phyloP scores from a whole-genome alignment of 2,329 filamentous ascomycete species.

The Arthrobotrys musiformis region DNA sequence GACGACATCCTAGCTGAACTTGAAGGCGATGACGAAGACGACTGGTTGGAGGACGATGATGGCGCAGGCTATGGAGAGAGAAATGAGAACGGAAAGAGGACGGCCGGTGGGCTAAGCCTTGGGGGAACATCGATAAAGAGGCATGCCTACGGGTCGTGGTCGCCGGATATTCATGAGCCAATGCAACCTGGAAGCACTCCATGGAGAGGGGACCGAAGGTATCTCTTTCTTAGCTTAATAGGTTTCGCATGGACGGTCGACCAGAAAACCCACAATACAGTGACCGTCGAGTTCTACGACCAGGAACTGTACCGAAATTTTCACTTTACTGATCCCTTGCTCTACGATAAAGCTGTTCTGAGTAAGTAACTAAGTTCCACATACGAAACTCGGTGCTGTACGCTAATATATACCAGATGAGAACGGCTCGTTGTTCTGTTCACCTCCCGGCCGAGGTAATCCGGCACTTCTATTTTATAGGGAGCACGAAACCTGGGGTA shows the following conservation, averaged over 20 bases:
- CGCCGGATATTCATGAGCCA: constrained; percentile 79
- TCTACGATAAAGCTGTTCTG: constrained; percentile 95
- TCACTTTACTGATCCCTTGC: constrained; percentile 95
- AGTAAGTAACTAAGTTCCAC: constrained; percentile 62
- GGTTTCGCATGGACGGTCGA: constrained; percentile 98
- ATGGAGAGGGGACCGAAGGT: constrained; percentile 93
- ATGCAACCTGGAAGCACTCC: constrained; percentile 96
- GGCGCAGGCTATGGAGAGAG: constrained; percentile 84
- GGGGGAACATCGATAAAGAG: constrained; percentile 66
- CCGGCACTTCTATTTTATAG: constrained; percentile 92
- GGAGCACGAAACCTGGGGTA: constrained; percentile 96
- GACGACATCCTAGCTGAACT: constrained; percentile 64
- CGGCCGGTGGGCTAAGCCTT: constrained; percentile 61
- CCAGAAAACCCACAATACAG: constrained; percentile 90
- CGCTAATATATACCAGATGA: constrained; percentile 68
- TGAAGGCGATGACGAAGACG: constrained; percentile 70
- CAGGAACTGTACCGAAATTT: constrained; percentile 83
- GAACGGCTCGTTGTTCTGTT: constrained; percentile 85
- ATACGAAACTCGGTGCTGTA: background rate
- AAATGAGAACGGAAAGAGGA: constrained; percentile 74
- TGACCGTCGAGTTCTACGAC: constrained; percentile 98
- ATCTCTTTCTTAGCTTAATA: constrained; percentile 85
- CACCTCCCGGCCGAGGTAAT: constrained; percentile 73
- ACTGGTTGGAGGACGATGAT: constrained; percentile 95
- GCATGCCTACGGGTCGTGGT: constrained; percentile 65